Evolutionary conservation across 345 rosid species (phyloP).

Genomic region (Boechera divaricarpa): DNA sequence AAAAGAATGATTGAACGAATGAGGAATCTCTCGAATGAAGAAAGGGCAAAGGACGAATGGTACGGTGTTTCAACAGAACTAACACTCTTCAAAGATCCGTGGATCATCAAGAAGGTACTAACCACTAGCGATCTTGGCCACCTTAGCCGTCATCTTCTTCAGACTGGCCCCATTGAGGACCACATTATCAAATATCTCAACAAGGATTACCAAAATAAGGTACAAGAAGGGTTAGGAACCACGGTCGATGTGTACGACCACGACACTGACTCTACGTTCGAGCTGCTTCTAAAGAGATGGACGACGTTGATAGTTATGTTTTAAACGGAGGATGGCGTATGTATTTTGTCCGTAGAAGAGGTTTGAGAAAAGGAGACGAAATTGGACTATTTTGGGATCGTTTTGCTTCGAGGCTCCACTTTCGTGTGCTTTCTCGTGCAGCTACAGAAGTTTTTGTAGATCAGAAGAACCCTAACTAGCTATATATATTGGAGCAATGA

Average conservation of each 20-base stretch:
- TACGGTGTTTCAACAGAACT: constrained; percentile 19
- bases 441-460: background rate
- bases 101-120: constrained; percentile 30
- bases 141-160: constrained; percentile 24
- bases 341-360: constrained; percentile 22
- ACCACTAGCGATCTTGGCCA: background rate
- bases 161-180: background rate
- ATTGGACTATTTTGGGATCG: constrained; percentile 39
- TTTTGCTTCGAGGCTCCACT: constrained; percentile 18
- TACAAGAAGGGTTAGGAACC: constrained; percentile 14
- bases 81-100: constrained; percentile 24
- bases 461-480: constrained; percentile 10
- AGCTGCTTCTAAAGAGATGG: constrained; percentile 25
- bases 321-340: constrained; percentile 27
- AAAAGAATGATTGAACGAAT: background rate
- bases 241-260: constrained; percentile 32
- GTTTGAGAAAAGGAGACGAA: constrained; percentile 21
- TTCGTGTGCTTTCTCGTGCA: constrained; percentile 34
- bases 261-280: constrained; percentile 8
- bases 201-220: background rate
- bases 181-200: constrained; percentile 18
- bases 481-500: background rate
- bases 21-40: constrained; percentile 12
- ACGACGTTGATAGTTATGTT: background rate
- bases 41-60: constrained; percentile 26